phyloP scores from a whole-genome alignment of 1,284 basidiomycete species.

The Melampsora occidentalis region DNA sequence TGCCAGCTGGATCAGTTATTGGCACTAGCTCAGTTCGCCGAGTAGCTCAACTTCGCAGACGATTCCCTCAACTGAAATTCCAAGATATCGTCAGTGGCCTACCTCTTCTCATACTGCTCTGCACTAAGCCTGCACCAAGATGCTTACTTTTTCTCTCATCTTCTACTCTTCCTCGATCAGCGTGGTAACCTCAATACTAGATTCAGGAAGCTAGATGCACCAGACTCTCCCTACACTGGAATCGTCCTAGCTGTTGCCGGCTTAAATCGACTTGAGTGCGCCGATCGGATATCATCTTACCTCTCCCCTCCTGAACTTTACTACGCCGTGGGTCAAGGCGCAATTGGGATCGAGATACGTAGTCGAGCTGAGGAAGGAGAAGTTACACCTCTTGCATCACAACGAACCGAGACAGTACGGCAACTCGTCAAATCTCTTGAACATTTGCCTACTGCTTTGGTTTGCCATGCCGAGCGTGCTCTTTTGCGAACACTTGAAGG shows the following conservation, averaged over 20 bases:
- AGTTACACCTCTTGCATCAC: background rate
- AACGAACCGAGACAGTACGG: constrained; percentile 56
- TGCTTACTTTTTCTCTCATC: constrained; percentile 8
- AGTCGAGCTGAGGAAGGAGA: constrained; percentile 57
- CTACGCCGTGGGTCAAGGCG: constrained; percentile 92
- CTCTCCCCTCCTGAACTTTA: constrained; percentile 71
- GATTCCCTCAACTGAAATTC: constrained; percentile 76
- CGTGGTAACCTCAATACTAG: constrained; percentile 64
- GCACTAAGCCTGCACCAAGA: background rate
- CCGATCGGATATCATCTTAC: constrained; percentile 72
- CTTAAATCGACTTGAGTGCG: constrained; percentile 70
- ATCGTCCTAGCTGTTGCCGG: constrained; percentile 93
- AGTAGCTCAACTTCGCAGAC: constrained; percentile 81
- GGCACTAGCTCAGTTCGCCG: constrained; percentile 92
- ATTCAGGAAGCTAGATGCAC: constrained; percentile 82
- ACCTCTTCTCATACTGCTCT: too few relatives aligned
- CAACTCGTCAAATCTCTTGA: constrained; percentile 67
- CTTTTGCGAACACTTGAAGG: constrained; percentile 85
- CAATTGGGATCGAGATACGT: constrained; percentile 83
- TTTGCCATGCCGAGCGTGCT: constrained; percentile 76
- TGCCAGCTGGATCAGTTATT: constrained; percentile 83
- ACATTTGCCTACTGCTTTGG: constrained; percentile 73
- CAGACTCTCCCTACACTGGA: constrained; percentile 77
- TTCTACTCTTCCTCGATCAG: constrained; percentile 51
- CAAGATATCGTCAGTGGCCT: constrained; percentile 74